Conservation (phyloP, 225 moss, liverwort and hornwort genomes). For the Bryoerythrophyllum caledonicum region DNA sequence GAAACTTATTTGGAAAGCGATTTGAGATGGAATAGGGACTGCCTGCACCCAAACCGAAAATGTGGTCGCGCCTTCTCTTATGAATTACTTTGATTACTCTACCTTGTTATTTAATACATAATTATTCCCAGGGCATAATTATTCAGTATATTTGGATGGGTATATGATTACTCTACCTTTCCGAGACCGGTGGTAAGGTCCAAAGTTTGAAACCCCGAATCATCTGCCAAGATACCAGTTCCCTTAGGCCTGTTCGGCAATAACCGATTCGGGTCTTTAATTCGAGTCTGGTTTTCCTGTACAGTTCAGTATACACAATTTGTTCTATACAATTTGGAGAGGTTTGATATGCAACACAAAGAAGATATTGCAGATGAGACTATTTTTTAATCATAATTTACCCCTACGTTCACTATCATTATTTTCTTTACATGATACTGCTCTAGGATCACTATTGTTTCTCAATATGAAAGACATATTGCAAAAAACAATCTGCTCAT, state of each 20-base stretch:
- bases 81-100: neutral
- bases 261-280: neutral
- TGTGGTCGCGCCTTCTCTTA: neutral
- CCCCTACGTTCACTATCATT: neutral
- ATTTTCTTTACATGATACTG: neutral
- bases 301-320: neutral
- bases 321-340: slow-evolving; percentile 1
- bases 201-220: slow-evolving; percentile 2
- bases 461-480: neutral
- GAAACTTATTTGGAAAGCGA: neutral
- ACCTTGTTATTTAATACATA: too few species aligned
- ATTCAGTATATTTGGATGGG: neutral
- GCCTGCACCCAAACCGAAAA: neutral
- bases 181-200: neutral
- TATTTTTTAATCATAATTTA: neutral
- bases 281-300: neutral
- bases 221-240: neutral
- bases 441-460: neutral
- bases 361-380: neutral
- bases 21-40: neutral
- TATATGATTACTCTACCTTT: slow-evolving; percentile 8
- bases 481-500: neutral
- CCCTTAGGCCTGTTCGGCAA: neutral
- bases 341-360: neutral
- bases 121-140: neutral